phyloP scores from a whole-genome alignment of 129 eudicot genomes.

The Helichrysum umbraculigerum region DNA sequence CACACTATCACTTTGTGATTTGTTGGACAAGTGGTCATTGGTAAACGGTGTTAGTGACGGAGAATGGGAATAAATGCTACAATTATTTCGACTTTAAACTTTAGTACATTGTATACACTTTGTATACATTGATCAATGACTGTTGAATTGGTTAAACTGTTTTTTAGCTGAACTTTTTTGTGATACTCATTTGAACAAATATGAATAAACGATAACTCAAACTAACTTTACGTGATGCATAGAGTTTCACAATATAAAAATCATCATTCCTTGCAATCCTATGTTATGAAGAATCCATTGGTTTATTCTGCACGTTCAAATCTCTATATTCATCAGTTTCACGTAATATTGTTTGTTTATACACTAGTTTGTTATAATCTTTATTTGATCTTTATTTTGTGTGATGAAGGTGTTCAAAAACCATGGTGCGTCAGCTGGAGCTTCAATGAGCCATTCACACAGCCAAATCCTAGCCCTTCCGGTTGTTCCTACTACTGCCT shows the following conservation, averaged over 20 bases:
- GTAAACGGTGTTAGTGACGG: too few species aligned
- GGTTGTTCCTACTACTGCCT: constrained; percentile 60
- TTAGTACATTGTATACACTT: neutral
- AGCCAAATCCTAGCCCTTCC: constrained; percentile 95
- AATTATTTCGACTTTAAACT: neutral
- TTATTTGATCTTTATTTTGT: constrained; percentile 2
- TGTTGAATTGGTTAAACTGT: neutral
- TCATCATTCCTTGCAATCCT: neutral
- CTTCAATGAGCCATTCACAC: constrained; percentile 98
- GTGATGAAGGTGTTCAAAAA: constrained; percentile 83
- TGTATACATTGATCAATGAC: neutral
- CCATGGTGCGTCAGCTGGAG: constrained; percentile 98
- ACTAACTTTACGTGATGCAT: too few species aligned
- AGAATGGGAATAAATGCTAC: too few species aligned
- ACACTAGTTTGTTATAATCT: too few species aligned
- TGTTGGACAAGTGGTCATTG: neutral
- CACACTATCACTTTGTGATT: neutral
- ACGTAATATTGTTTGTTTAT: too few species aligned
- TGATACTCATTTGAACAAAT: neutral
- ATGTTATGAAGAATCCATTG: neutral
- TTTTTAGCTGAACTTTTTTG: neutral
- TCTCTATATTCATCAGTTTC: neutral
- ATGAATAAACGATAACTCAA: neutral
- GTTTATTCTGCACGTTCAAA: neutral
- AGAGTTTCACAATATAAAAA: too few species aligned